These are phyloP conservation scores for Rhizopogon roseolus DNA, from an alignment of 768 basidiomycete species.

Conservation along the genomic window DNA sequence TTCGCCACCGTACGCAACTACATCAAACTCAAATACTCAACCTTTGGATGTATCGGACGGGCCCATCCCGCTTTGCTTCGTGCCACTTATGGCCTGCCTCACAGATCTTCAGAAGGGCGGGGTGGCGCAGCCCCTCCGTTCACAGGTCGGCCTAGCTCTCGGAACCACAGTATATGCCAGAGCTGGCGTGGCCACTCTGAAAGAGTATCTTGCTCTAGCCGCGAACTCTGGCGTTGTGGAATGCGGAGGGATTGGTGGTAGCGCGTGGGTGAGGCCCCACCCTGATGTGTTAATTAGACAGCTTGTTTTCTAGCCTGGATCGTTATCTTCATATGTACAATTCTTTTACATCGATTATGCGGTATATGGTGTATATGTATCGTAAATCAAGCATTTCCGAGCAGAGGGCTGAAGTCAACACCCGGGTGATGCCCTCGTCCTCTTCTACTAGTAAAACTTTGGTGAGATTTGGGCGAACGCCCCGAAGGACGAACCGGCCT, in stretches of 20 bases:
- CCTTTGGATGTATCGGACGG: not conserved
- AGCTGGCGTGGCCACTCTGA: constrained; percentile 37
- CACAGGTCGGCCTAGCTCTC: constrained; percentile 31
- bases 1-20: too few relatives aligned
- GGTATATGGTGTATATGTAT: constrained; percentile 4
- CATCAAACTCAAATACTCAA: not conserved
- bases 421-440: too few relatives aligned
- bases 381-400: constrained; percentile 9
- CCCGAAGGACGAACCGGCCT: too few relatives aligned
- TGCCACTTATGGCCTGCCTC: constrained; percentile 30
- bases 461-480: too few relatives aligned
- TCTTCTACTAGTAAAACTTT: too few relatives aligned
- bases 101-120: constrained; percentile 28
- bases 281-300: not conserved
- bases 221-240: constrained; percentile 33
- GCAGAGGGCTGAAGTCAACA: constrained; percentile 17
- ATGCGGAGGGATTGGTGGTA: constrained; percentile 32
- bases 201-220: constrained; percentile 36
- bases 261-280: constrained; percentile 25
- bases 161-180: constrained; percentile 28
- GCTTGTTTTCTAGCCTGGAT: not conserved
- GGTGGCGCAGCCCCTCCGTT: constrained; percentile 27
- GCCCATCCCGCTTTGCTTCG: constrained; percentile 14
- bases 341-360: not conserved
- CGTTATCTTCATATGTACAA: not conserved